Evolutionary conservation across 345 rosid genomes (phyloP), one percentile per base, ranked within the genome.

Genomic region (Psidium friedrichsthalianum): DNA sequence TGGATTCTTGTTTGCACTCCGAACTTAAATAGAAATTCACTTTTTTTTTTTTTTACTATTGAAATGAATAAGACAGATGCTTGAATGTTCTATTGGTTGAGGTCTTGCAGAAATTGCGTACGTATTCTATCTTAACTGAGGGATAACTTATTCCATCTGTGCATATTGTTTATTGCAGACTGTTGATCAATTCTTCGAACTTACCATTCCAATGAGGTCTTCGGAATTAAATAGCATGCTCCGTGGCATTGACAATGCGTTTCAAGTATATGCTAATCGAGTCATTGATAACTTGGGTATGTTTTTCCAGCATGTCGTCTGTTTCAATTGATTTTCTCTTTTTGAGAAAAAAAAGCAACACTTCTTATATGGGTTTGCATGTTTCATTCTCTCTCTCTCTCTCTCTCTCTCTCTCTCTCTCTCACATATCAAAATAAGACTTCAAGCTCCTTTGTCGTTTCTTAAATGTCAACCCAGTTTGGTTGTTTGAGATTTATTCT

Each of bases 231-330:
- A 88, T 85, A 91, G 98, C 82, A 86, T 97, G 82, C 89, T 94
- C 84, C 95, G 98, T 88, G 98, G 99, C 56, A 86, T 96, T 54
- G 98, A 97, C 91, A 95, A 96, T 89, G 94, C 98, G 74, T 97
- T 97, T 92, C 98, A 97, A 95, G 93, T 93, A 56, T 97, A 93
- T 88, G 91, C 95, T 86, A 95, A 94, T 86, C 98, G 85, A 90
- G 93, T 97, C 85, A 90, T 84, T 89, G 96, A 93, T 83, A 95
- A 95, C 88, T 85, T 96, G 91, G 99, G 98, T 93, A 74, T 82
- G 95, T 94, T 85, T 90, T 88, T 69, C 80, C 80, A 36, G 24
- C 40, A 69, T 36, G 84, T 82, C 85, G 52, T 87, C 84, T 55
- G 40, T 44, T 55, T 69, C 80, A 36, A 69, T 36, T 36, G 47